Conservation (phyloP, 75 land plant species). For the Larix kaempferi region DNA sequence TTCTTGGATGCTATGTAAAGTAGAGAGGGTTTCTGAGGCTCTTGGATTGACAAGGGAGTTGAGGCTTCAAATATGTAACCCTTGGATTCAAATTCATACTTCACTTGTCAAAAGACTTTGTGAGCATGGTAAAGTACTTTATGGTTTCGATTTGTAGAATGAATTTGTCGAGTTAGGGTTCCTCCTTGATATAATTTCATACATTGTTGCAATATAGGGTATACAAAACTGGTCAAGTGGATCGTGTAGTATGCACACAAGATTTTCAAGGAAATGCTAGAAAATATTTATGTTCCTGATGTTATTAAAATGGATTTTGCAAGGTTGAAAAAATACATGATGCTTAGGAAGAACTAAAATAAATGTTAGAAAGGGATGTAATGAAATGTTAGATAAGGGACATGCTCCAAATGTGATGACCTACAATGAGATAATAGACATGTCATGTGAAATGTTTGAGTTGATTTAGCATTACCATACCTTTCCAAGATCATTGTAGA, state of each 20-base stretch:
- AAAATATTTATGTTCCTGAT: conserved; percentile 48
- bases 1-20: conserved; percentile 45
- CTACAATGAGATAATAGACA: conserved; percentile 49
- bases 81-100: too few relatives aligned
- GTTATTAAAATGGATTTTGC: conserved; percentile 60
- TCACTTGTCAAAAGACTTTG: too few relatives aligned
- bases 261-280: conserved; percentile 40
- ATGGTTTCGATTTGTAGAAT: too few relatives aligned
- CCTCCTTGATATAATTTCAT: too few relatives aligned
- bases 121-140: too few relatives aligned
- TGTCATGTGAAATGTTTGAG: conserved; percentile 42
- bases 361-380: too few relatives aligned
- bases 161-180: too few relatives aligned
- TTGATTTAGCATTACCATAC: conserved; percentile 34
- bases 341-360: conserved; percentile 34
- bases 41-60: too few relatives aligned
- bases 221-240: too few relatives aligned
- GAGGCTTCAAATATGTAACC: too few relatives aligned
- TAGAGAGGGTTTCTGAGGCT: too few relatives aligned
- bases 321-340: conserved; percentile 48
- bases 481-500: conserved; percentile 33
- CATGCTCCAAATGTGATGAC: conserved; percentile 43
- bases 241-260: conserved; percentile 41
- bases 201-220: too few relatives aligned
- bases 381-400: conserved; percentile 52